Percentiles rank a stretch among this genome's conserved stretches.
phyloP scores from a whole-genome alignment of 2,329 filamentous ascomycete species.

The Chaetomiaceae sp. region DNA sequence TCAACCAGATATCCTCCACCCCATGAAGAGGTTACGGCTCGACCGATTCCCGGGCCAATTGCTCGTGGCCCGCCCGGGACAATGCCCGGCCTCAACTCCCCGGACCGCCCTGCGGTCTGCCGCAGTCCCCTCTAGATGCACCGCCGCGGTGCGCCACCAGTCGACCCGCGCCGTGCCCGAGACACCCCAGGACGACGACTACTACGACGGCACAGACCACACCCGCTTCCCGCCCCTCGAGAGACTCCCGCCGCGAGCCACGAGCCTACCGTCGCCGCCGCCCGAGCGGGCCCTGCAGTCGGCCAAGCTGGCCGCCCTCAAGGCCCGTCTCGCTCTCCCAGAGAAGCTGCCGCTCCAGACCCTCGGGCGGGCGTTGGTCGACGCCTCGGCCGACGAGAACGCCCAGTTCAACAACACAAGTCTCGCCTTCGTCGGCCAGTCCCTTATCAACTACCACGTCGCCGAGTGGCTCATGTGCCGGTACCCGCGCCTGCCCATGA shows the following conservation, averaged over 20 bases:
- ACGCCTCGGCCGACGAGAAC: slow-evolving; percentile 76
- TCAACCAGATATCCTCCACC: slow-evolving; percentile 10
- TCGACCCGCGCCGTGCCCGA: slow-evolving; percentile 27
- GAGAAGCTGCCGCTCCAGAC: slow-evolving; percentile 78
- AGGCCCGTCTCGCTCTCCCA: slow-evolving; percentile 80
- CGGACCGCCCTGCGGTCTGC: slow-evolving; percentile 14
- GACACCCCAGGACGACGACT: slow-evolving; percentile 23
- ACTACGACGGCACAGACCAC: slow-evolving; percentile 29
- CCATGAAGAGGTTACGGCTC: slow-evolving; percentile 59
- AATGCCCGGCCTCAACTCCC: slow-evolving; percentile 26
- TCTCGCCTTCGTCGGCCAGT: slow-evolving; percentile 73
- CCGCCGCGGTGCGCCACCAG: slow-evolving; percentile 28
- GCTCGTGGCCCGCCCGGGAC: slow-evolving; percentile 46
- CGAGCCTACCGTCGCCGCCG: slow-evolving; percentile 63
- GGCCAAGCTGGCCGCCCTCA: slow-evolving; percentile 86
- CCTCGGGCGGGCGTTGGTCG: slow-evolving; percentile 78
- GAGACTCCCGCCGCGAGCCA: slow-evolving; percentile 31
- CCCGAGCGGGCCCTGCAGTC: slow-evolving; percentile 64
- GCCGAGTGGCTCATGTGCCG: slow-evolving; percentile 82
- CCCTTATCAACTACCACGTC: slow-evolving; percentile 83
- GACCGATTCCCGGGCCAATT: slow-evolving; percentile 57
- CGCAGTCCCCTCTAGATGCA: slow-evolving; percentile 18
- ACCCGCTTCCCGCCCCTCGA: slow-evolving; percentile 25
- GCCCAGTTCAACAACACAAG: slow-evolving; percentile 83
- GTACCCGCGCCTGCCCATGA: slow-evolving; percentile 85